These are phyloP conservation scores for Antarctomyces pellizariae DNA, from an alignment of 495 filamentous ascomycete genomes.

Conservation along the genomic window DNA sequence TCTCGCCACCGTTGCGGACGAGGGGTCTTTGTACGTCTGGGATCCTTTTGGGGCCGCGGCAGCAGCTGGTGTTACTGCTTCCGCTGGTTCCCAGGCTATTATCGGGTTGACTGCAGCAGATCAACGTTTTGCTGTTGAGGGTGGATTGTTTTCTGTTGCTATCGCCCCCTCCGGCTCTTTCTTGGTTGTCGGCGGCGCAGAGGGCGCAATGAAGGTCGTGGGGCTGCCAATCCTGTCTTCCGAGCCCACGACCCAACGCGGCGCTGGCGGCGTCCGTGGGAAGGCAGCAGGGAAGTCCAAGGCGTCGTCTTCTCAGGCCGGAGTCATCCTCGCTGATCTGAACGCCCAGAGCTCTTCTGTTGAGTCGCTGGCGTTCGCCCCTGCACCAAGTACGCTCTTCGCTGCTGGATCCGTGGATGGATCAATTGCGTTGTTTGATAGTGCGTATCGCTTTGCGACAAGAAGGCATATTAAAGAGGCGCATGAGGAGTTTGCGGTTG, in stretches of 20 bases:
- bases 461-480: constrained; percentile 57
- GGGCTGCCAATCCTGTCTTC: constrained; percentile 46
- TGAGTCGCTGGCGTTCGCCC: constrained; percentile 69
- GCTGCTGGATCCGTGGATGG: constrained; percentile 84
- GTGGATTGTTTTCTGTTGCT: constrained; percentile 69
- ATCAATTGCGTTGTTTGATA: constrained; percentile 71
- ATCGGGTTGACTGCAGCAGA: constrained; percentile 64
- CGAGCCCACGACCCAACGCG: constrained; percentile 14
- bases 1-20: constrained; percentile 76
- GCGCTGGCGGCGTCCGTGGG: constrained; percentile 18
- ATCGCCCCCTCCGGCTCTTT: constrained; percentile 55
- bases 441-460: constrained; percentile 57
- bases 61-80: constrained; percentile 43
- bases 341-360: constrained; percentile 49
- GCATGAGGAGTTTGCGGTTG: constrained; percentile 61
- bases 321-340: constrained; percentile 47
- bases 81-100: constrained; percentile 43
- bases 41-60: constrained; percentile 74
- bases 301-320: constrained; percentile 35
- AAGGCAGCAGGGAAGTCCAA: constrained; percentile 15
- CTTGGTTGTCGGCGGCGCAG: constrained; percentile 69
- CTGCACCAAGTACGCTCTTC: constrained; percentile 48
- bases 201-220: constrained; percentile 60
- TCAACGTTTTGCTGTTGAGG: constrained; percentile 77
- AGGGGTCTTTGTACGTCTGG: constrained; percentile 74